Conservation (phyloP, 2,329 filamentous ascomycete species). For the Sporothrix curviconia region DNA sequence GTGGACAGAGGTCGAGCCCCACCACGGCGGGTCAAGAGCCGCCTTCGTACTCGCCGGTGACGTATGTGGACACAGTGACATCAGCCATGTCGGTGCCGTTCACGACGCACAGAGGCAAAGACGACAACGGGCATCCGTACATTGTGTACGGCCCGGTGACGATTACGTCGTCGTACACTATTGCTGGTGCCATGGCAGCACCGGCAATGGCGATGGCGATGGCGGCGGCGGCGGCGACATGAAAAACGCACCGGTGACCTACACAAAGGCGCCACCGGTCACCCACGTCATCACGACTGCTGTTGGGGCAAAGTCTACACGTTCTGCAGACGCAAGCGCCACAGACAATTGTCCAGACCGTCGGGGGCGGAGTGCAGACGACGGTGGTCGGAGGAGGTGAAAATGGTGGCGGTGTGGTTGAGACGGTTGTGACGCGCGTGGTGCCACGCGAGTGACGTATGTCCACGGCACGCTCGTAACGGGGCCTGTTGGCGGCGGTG, state of each 20-base stretch:
- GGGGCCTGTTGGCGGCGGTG: background rate
- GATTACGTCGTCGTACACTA: slow-evolving; percentile 20
- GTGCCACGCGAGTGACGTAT: background rate
- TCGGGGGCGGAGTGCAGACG: slow-evolving; percentile 17
- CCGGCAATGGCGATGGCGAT: background rate
- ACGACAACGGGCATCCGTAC: slow-evolving; percentile 11
- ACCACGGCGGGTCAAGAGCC: too few relatives aligned
- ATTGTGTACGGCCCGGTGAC: slow-evolving; percentile 19
- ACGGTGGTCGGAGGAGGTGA: slow-evolving; percentile 3
- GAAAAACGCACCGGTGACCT: too few relatives aligned
- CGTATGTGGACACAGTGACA: slow-evolving; percentile 1
- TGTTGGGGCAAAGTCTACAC: slow-evolving; percentile 19
- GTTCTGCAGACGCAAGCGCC: slow-evolving; percentile 20
- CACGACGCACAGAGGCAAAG: slow-evolving; percentile 2
- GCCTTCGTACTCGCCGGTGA: background rate
- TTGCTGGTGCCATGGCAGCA: background rate
- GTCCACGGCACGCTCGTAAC: background rate
- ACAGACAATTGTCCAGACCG: slow-evolving; percentile 16
- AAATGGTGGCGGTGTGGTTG: slow-evolving; percentile 7
- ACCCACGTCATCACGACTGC: slow-evolving; percentile 23
- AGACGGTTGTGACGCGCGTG: slow-evolving; percentile 15
- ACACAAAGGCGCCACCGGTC: too few relatives aligned
- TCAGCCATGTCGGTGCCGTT: slow-evolving; percentile 5
- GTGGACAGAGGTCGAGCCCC: background rate
- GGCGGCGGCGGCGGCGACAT: background rate